phyloP scores from a whole-genome alignment of 2,329 filamentous ascomycete species.

The Fusarium vanettenii region DNA sequence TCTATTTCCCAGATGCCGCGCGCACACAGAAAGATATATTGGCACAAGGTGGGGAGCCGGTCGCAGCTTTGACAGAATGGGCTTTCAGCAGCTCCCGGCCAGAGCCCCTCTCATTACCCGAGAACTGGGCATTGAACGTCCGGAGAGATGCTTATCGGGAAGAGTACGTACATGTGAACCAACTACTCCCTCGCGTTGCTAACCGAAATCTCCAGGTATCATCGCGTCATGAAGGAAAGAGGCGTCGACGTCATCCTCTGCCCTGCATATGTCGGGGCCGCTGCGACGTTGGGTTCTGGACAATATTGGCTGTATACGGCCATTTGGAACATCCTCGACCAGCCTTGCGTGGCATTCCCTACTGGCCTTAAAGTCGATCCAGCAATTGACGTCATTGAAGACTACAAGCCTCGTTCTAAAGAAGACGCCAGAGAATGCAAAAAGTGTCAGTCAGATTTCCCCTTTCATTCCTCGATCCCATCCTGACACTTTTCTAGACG shows the following conservation, averaged over 20 bases:
- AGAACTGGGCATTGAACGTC: conserved; percentile 39
- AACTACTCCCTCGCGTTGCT: background rate
- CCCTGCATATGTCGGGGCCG: background rate
- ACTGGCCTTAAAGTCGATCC: conserved; percentile 30
- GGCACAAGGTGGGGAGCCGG: conserved; percentile 36
- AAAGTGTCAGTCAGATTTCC: background rate
- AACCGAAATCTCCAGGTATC: background rate
- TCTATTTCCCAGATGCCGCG: conserved; percentile 40
- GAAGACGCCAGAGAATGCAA: background rate
- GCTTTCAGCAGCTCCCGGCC: conserved; percentile 23
- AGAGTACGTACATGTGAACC: background rate
- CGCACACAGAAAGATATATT: conserved; percentile 28
- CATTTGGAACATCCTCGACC: conserved; percentile 49
- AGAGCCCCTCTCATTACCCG: conserved; percentile 6
- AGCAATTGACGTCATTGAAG: conserved; percentile 13
- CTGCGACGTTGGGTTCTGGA: background rate
- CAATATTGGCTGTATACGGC: conserved; percentile 46
- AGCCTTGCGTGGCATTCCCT: conserved; percentile 43
- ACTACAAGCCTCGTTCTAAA: background rate
- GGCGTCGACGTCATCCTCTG: background rate
- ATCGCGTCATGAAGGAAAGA: background rate
- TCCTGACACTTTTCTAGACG: background rate
- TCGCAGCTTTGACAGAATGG: conserved; percentile 39
- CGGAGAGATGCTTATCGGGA: conserved; percentile 27
- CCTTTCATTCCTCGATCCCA: background rate